phyloP scores from a whole-genome alignment of 768 basidiomycete species.

The Leccinum subgranulosum region DNA sequence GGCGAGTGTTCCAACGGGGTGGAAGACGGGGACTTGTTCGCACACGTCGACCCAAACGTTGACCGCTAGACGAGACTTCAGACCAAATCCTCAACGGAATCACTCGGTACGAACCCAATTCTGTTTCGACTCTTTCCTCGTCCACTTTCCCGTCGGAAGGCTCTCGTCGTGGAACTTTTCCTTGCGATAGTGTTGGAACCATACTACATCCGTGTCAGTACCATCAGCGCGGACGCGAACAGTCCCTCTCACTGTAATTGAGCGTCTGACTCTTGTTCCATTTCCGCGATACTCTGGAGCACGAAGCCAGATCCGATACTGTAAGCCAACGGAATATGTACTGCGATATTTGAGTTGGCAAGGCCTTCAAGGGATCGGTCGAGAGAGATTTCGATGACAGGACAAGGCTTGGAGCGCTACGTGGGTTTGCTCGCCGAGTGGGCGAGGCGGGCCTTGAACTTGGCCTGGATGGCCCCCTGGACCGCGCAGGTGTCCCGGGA shows the following conservation, averaged over 20 bases:
- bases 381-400: slow-evolving; percentile 21
- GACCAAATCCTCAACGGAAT: slow-evolving; percentile 9
- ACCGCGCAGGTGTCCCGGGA: slow-evolving; percentile 65
- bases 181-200: slow-evolving; percentile 90
- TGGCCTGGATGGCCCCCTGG: slow-evolving; percentile 51
- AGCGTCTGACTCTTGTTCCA: slow-evolving; percentile 88
- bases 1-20: slow-evolving; percentile 48
- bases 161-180: slow-evolving; percentile 83
- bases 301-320: slow-evolving; percentile 66
- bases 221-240: neutral
- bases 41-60: slow-evolving; percentile 40
- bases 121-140: slow-evolving; percentile 90
- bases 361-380: slow-evolving; percentile 60
- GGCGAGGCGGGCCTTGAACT: slow-evolving; percentile 44
- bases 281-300: slow-evolving; percentile 77
- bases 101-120: slow-evolving; percentile 58
- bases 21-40: slow-evolving; percentile 41
- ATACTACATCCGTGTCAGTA: slow-evolving; percentile 51
- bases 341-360: slow-evolving; percentile 83
- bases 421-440: slow-evolving; percentile 18
- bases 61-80: slow-evolving; percentile 44
- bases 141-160: slow-evolving; percentile 83
- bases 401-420: slow-evolving; percentile 27
- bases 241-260: slow-evolving; percentile 68
- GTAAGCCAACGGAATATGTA: slow-evolving; percentile 65